Percentiles rank a stretch among this genome's conserved stretches.
phyloP scores from a whole-genome alignment of 805 yeast genomes.

The Zygoascus biomembranicola region DNA sequence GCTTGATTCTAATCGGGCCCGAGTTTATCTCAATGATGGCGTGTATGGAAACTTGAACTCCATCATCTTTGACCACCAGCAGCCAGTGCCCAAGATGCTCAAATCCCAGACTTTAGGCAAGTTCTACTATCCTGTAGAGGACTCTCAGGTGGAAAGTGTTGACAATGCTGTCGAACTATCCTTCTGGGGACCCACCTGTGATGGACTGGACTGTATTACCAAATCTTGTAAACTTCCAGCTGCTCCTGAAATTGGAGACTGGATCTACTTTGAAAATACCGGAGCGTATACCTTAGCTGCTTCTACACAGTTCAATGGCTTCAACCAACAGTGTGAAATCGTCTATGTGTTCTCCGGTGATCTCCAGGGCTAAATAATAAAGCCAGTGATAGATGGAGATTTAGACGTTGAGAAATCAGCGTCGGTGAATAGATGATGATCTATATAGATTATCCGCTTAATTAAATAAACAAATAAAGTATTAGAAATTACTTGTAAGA shows the following conservation, averaged over 20 bases:
- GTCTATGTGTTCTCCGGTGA: constrained; percentile 44
- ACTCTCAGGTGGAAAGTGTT: constrained; percentile 9
- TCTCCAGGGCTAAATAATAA: not conserved
- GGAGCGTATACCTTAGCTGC: constrained; percentile 95
- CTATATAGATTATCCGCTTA: not conserved
- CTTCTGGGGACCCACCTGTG: constrained; percentile 98
- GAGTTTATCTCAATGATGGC: constrained; percentile 82
- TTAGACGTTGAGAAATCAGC: not conserved
- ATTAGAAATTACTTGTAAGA: not conserved
- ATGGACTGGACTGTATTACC: constrained; percentile 82
- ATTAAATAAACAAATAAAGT: not conserved
- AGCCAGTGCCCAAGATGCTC: constrained; percentile 61
- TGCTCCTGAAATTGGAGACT: constrained; percentile 75
- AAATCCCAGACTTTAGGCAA: constrained; percentile 37
- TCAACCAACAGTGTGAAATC: constrained; percentile 52
- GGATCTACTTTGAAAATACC: constrained; percentile 74
- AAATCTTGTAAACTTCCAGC: constrained; percentile 43
- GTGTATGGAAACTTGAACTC: constrained; percentile 94
- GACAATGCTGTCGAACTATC: constrained; percentile 32
- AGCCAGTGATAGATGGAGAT: not conserved
- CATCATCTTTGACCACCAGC: constrained; percentile 85
- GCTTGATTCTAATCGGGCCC: constrained; percentile 26
- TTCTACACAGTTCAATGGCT: constrained; percentile 89
- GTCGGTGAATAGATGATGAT: no score
- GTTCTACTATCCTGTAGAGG: constrained; percentile 31